A percentile compares a stretch with the other conserved stretches of the same genome.
Conservation (phyloP, 805 yeast species). For the Kuraishia capsulata region DNA sequence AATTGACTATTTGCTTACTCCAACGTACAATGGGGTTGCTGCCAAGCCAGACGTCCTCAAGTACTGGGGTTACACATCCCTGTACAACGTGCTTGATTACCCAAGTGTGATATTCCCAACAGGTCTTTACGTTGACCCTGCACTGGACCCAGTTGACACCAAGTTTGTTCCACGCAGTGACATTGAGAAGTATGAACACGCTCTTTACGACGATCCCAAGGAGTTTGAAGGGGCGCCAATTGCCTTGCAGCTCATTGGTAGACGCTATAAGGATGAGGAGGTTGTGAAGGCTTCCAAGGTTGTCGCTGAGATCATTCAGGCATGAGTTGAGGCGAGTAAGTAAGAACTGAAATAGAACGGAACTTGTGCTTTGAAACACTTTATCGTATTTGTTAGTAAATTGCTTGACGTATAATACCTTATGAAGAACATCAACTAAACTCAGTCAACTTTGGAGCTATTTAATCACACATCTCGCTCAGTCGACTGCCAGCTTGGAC, state of each 20-base stretch:
- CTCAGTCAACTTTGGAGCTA: too few relatives aligned
- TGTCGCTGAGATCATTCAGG: slow-evolving; percentile 20
- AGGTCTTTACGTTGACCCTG: slow-evolving; percentile 48
- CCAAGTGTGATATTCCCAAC: slow-evolving; percentile 62
- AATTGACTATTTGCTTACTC: slow-evolving; percentile 53
- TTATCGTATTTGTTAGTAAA: too few relatives aligned
- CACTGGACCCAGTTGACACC: slow-evolving; percentile 37
- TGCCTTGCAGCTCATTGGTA: slow-evolving; percentile 40
- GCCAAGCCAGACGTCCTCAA: slow-evolving; percentile 49
- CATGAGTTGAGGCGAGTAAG: too few relatives aligned
- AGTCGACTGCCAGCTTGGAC: too few relatives aligned
- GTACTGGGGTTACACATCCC: slow-evolving; percentile 75
- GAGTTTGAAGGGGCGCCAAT: slow-evolving; percentile 38
- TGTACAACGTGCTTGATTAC: slow-evolving; percentile 64
- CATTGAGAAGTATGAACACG: slow-evolving; percentile 25
- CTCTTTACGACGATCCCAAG: slow-evolving; percentile 21
- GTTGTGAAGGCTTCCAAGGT: slow-evolving; percentile 34
- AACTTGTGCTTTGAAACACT: too few relatives aligned
- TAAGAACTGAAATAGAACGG: too few relatives aligned
- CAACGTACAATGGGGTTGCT: slow-evolving; percentile 58
- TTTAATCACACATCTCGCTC: too few relatives aligned
- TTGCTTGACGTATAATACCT: too few relatives aligned
- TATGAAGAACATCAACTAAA: too few relatives aligned
- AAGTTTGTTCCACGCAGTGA: slow-evolving; percentile 31
- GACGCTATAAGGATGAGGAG: slow-evolving; percentile 40